Evolutionary conservation across 2,329 filamentous ascomycete species (phyloP).

Genomic region (Fusarium newnesense): DNA sequence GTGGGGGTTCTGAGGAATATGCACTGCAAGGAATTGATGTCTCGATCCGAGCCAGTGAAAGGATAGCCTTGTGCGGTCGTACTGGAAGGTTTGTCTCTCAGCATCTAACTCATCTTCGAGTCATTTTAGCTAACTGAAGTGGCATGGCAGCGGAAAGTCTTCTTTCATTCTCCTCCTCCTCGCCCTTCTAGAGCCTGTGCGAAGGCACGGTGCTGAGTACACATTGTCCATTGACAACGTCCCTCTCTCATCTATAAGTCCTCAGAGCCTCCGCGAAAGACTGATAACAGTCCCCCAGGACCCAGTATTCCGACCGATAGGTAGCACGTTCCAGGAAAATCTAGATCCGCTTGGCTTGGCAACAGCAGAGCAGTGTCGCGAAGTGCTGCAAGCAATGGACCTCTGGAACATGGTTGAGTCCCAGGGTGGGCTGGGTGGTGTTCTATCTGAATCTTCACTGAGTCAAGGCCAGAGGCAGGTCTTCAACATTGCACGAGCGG

Average conservation of each 20-base stretch:
- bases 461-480: background rate
- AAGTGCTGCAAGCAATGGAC: background rate
- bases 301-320: background rate
- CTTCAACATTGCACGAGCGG: background rate
- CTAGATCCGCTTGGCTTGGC: background rate
- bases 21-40: background rate
- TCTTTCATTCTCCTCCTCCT: background rate
- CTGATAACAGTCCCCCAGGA: background rate
- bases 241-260: background rate
- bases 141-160: background rate
- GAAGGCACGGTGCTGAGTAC: background rate
- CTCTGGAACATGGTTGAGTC: background rate
- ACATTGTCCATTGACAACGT: background rate
- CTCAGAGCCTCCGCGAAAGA: background rate
- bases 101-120: fast-evolving
- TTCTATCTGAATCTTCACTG: background rate
- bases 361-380: background rate
- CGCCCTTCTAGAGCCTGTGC: background rate
- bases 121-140: fast-evolving
- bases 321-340: background rate
- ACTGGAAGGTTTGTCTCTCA: background rate
- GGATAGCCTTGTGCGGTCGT: background rate
- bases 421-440: background rate
- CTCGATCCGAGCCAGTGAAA: background rate
- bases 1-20: background rate